Conservation (phyloP, 2,329 filamentous ascomycete genomes). For the Fusarium irregulare region DNA sequence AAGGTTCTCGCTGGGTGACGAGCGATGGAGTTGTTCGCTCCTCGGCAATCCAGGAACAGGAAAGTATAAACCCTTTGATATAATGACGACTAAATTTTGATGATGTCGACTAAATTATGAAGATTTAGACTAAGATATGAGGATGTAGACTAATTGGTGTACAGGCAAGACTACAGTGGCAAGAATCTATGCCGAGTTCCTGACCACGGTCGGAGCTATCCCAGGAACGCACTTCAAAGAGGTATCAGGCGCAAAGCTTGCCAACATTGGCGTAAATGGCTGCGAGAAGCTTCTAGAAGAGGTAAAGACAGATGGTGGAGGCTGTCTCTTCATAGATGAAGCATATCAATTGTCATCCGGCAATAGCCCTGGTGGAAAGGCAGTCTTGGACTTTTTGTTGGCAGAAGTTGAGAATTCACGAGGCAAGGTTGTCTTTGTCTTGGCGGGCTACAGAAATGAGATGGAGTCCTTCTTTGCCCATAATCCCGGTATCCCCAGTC, state of each 20-base stretch:
- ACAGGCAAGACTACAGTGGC: slow-evolving; percentile 78
- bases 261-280: slow-evolving; percentile 68
- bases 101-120: background rate
- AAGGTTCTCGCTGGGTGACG: slow-evolving; percentile 61
- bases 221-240: slow-evolving; percentile 71
- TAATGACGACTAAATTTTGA: background rate
- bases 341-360: slow-evolving; percentile 77
- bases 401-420: slow-evolving; percentile 77
- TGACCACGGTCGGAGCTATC: slow-evolving; percentile 71
- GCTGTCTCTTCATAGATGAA: slow-evolving; percentile 82
- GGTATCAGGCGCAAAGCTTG: slow-evolving; percentile 74
- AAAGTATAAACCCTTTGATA: slow-evolving; percentile 45
- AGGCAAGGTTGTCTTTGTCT: slow-evolving; percentile 76
- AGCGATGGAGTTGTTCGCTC: slow-evolving; percentile 71
- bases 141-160: slow-evolving; percentile 7
- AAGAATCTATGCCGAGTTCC: slow-evolving; percentile 73
- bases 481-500: slow-evolving; percentile 76
- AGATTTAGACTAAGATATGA: background rate
- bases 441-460: slow-evolving; percentile 78
- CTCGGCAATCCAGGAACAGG: slow-evolving; percentile 82
- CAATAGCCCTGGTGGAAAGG: slow-evolving; percentile 66
- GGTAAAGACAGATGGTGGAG: slow-evolving; percentile 69
- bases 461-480: slow-evolving; percentile 83
- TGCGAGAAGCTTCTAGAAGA: slow-evolving; percentile 62
- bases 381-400: slow-evolving; percentile 77